Evolutionary conservation across 2,329 filamentous ascomycete genomes (phyloP).

Genomic region (Diaporthe sp.): DNA sequence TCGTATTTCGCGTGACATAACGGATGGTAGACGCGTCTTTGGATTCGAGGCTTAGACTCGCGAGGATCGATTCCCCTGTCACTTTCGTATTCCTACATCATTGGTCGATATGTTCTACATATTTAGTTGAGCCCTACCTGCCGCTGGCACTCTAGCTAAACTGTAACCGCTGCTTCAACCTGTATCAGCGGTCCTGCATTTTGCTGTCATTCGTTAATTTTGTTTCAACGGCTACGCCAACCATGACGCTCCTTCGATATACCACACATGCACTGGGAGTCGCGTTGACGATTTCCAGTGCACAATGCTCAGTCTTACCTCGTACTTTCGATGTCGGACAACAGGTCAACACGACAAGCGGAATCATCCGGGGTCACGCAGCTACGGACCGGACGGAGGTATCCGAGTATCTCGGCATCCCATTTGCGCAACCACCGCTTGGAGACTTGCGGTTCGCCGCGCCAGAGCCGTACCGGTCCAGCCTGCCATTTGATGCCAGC

Average conservation of each 20-base stretch:
- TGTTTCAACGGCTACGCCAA: not conserved
- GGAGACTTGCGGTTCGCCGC: constrained; percentile 18
- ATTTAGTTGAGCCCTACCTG: not conserved
- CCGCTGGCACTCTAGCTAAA: too few relatives aligned
- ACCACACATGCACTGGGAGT: not conserved
- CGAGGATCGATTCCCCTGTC: not conserved
- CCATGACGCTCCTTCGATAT: not conserved
- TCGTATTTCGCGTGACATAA: not conserved
- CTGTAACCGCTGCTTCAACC: too few relatives aligned
- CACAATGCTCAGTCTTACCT: not conserved
- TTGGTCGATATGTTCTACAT: not conserved
- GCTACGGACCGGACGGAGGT: constrained; percentile 1
- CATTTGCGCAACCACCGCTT: constrained; percentile 18
- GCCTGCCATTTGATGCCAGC: not conserved
- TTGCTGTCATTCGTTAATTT: not conserved
- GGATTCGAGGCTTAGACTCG: not conserved
- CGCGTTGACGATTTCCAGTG: not conserved
- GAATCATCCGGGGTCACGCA: constrained; percentile 20
- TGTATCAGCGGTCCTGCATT: not conserved
- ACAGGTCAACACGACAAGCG: constrained; percentile 11
- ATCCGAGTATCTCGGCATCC: constrained; percentile 29
- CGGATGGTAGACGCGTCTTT: not conserved
- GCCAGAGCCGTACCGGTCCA: not conserved
- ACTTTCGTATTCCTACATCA: not conserved
- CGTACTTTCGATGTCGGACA: not conserved